Evolutionary conservation across 2,329 filamentous ascomycete species (phyloP).

Genomic region (Zasmidium cellare): DNA sequence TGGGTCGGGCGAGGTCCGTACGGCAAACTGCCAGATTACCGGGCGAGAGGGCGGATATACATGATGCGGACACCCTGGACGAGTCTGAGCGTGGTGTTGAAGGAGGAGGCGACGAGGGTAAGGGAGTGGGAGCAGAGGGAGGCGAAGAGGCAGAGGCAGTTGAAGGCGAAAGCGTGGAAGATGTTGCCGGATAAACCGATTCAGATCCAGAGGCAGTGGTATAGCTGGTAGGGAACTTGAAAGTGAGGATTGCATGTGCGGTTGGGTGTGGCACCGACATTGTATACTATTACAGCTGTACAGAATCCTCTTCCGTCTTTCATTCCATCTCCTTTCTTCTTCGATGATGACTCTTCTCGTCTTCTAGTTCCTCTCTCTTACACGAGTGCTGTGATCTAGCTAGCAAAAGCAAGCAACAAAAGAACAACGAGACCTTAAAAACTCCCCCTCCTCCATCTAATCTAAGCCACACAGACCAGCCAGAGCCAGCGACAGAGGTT

Average conservation of each 20-base stretch:
- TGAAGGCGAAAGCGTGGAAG: constrained; percentile 75
- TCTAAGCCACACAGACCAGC: no score
- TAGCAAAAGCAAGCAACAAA: no score
- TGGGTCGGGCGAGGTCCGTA: constrained; percentile 82
- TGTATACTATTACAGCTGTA: not conserved
- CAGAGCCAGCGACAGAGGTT: no score
- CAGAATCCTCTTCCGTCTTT: not conserved
- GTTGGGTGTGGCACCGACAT: no score
- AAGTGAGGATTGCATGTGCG: not conserved
- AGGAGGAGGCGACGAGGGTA: constrained; percentile 89
- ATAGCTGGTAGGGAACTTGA: constrained; percentile 70
- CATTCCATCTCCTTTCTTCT: not conserved
- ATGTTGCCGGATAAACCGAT: constrained; percentile 85
- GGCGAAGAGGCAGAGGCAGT: constrained; percentile 71
- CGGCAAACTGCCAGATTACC: constrained; percentile 63
- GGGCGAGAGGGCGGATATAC: constrained; percentile 72
- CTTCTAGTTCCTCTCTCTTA: no score
- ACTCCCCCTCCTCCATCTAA: no score
- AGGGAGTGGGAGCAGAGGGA: constrained; percentile 76
- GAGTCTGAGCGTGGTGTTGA: constrained; percentile 75
- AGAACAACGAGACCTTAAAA: no score
- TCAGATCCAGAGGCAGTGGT: constrained; percentile 79
- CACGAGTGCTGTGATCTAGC: no score
- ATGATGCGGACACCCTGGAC: constrained; percentile 71
- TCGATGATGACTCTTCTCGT: no score